These are phyloP conservation scores for Candida gorgasii DNA, from an alignment of 805 yeast genomes.

Conservation along the genomic window DNA sequence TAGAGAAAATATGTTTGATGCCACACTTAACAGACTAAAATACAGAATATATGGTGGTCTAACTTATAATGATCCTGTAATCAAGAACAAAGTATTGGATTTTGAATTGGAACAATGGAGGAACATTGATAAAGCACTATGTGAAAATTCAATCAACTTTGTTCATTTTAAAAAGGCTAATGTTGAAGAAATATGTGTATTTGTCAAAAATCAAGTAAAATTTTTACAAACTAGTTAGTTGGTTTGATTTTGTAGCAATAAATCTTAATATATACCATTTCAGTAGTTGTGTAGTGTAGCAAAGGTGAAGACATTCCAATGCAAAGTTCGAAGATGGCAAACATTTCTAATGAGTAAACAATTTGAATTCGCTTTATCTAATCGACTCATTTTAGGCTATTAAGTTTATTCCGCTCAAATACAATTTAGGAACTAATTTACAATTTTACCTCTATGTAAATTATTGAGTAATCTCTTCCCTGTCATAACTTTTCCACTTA, in stretches of 20 bases:
- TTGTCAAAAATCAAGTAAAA: conserved; percentile 28
- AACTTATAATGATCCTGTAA: conserved; percentile 20
- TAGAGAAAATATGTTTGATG: conserved; percentile 27
- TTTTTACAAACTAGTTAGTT: conserved; percentile 19
- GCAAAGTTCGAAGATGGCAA: too few species aligned
- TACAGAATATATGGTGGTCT: conserved; percentile 29
- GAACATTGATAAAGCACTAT: conserved; percentile 25
- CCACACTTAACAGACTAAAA: conserved; percentile 23
- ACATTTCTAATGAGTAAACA: too few species aligned
- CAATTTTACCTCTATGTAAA: too few species aligned
- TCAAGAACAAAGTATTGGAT: conserved; percentile 18
- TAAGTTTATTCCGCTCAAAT: too few species aligned
- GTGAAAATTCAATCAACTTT: conserved; percentile 26
- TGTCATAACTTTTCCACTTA: too few species aligned
- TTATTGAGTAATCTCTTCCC: too few species aligned
- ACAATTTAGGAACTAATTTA: too few species aligned
- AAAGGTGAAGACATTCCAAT: too few species aligned
- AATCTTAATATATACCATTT: not conserved
- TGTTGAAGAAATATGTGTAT: conserved; percentile 25
- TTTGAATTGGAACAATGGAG: conserved; percentile 36
- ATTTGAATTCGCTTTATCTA: too few species aligned
- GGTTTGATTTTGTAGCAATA: not conserved
- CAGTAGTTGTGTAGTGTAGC: too few species aligned
- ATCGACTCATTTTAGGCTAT: too few species aligned
- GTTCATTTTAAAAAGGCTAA: conserved; percentile 23